Conservation (phyloP, 495 filamentous ascomycete genomes). For the Penicillium cinerascens region DNA sequence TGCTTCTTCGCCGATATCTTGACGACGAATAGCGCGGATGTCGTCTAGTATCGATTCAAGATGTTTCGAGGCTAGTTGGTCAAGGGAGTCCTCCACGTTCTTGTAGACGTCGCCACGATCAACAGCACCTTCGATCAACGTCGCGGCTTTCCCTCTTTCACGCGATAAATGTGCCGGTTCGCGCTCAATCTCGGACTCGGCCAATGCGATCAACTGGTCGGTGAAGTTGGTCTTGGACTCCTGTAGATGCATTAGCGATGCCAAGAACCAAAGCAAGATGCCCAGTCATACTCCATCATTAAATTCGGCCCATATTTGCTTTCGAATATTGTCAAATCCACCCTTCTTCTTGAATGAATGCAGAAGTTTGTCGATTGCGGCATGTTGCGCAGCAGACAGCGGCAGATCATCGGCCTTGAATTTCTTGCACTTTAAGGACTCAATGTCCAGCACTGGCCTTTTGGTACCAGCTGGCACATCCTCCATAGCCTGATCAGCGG, state of each 20-base stretch:
- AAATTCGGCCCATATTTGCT: constrained; percentile 76
- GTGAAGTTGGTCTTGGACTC: constrained; percentile 65
- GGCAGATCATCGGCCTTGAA: constrained; percentile 85
- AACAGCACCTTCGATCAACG: constrained; percentile 81
- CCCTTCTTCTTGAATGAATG: constrained; percentile 90
- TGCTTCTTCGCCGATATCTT: constrained; percentile 70
- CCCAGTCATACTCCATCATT: constrained; percentile 61
- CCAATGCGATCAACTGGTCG: constrained; percentile 63
- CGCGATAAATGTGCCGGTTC: constrained; percentile 72
- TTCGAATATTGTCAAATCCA: constrained; percentile 79
- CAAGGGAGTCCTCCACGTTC: constrained; percentile 62
- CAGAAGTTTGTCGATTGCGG: constrained; percentile 71
- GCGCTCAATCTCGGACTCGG: constrained; percentile 77
- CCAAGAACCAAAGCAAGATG: background rate
- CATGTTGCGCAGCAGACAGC: constrained; percentile 64
- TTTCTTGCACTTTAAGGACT: constrained; percentile 54
- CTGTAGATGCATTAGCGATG: constrained; percentile 40
- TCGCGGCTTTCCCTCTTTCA: constrained; percentile 74
- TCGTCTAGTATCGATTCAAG: constrained; percentile 60
- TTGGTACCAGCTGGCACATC: constrained; percentile 25
- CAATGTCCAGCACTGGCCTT: constrained; percentile 32
- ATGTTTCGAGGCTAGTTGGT: constrained; percentile 62
- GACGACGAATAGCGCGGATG: constrained; percentile 63
- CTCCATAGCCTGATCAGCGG: constrained; percentile 36
- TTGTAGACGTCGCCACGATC: constrained; percentile 81